Evolutionary conservation across 441 rosid species (phyloP).

Genomic region (Corymbia citriodora): DNA sequence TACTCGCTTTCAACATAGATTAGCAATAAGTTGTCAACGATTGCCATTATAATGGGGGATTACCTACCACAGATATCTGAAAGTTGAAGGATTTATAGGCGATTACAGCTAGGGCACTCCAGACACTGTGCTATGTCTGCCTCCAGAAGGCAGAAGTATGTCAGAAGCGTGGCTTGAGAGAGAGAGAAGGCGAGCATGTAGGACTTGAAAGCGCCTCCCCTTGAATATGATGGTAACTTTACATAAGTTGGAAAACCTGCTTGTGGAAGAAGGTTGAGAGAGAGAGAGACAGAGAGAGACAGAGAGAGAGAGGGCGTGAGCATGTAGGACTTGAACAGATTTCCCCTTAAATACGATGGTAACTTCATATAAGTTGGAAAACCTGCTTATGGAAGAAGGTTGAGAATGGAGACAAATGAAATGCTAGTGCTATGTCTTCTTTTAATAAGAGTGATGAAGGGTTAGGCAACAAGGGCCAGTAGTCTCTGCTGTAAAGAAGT

Average conservation of each 20-base stretch:
- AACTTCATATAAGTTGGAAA: neutral
- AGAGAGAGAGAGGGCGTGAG: rapidly evolving
- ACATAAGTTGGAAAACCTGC: too few relatives aligned
- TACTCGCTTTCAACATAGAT: neutral
- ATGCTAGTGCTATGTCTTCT: neutral
- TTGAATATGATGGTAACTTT: too few relatives aligned
- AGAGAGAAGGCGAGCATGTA: too few relatives aligned
- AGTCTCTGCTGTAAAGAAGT: neutral
- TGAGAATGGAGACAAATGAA: neutral
- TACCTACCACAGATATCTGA: neutral
- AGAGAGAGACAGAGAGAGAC: neutral
- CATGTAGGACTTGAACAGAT: neutral
- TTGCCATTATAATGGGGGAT: neutral
- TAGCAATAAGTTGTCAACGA: neutral
- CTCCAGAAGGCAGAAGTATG: neutral
- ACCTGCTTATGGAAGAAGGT: neutral
- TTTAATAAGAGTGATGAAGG: neutral
- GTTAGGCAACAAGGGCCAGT: neutral
- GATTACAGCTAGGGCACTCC: neutral
- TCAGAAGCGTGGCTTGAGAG: neutral
- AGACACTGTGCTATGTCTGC: neutral
- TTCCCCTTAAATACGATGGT: neutral
- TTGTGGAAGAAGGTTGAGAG: too few relatives aligned
- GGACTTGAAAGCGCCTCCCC: too few relatives aligned
- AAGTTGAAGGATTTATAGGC: neutral